Evolutionary conservation across 148 eudicot species (phyloP), one percentile per base, ranked within the genome.

Genomic region (Camellia granthamiana): DNA sequence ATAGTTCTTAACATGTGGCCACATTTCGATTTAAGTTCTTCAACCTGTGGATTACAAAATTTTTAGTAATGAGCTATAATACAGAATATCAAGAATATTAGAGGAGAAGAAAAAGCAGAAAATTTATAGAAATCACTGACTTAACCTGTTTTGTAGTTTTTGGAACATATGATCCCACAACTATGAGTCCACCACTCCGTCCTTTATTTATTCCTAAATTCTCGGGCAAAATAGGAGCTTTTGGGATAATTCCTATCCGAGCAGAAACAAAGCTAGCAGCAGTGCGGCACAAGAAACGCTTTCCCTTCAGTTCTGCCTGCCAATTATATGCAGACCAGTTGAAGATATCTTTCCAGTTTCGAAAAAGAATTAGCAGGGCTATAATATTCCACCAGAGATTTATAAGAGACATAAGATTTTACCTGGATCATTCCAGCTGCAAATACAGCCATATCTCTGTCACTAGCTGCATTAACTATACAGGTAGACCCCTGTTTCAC

Each of bases 231-330:
- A 94, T 83, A 43, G 96, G 95, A 90, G 92, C 88, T 84, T 88
- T 92, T 82, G 92, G 85, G 69, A 86, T 85, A 72, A 97, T 92
- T 77, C 99, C 99, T 63, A 97, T 75, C 75, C 92, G 91, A 66
- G 99, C 88, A 82, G 99, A 97, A 85, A 97, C 99, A 81, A 97
- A 97, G 84, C 95, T 97, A 81, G 99, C 99, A 76, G 99, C 98
- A 69, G 98, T 94, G 70, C 99, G 98, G 87, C 98, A 97, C 56
- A 97, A 83, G 84, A 89, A 97, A 49, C 83, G 89, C 80, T 89
- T 94, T 47, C 99, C 99, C 84, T 87, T 91, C 74, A 92, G 82
- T 84, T 97, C 99, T 65, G 99, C 99, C 99, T 97, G 84, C 54
- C 61, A 81, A 79, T 75, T 56, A 74, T 74, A 83, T 49, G 54